Evolutionary conservation across 2,329 filamentous ascomycete genomes (phyloP), one percentile per base, ranked within the genome.

Genomic region (Aspergillus sp.): DNA sequence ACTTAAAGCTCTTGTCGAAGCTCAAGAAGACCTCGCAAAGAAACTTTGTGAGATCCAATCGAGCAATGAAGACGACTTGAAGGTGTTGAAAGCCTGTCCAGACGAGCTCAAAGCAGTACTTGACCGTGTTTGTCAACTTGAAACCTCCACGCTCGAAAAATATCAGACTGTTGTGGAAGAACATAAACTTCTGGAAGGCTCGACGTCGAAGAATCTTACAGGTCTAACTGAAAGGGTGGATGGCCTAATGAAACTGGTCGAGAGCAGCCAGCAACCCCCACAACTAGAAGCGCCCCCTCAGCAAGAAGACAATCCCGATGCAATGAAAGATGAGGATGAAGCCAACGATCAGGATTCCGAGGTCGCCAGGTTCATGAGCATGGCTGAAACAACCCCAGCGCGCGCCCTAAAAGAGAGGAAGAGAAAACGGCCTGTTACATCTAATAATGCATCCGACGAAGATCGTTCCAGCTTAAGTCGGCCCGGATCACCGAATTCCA

Each of bases 101-200:
- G 49, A 23, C 41, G 55, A 50, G 25, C 43, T 57, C 19, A 50
- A 55, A 38, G 49, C 50, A 17, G 23, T 66, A 17, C 48, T 54
- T 54, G 63, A 65, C 17, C 50, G 47, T 15, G 32, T 66, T 9
- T 19, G 53, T 8, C 32, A 51, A 32, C 41, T 63, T 7, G 36
- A 64, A 23, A 38, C 55, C 23, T 9, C 48, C 13, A 36, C 41
- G 12, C 25, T 45, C 15, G 39, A 47, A 3, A 36, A 53, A 39
- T 52, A 60, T 15, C 49, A 55, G 30, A 28, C 5, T 13, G 32
- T 64, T 17, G n/a, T 58, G n/a, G 59, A 60, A 28, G 19, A 56
- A 19, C 25, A 61, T 19, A 30, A 9, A 9, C 47, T 32, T 10
- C 15, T 50, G 15, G 47, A 50, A 30, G 15, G 13, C 13, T 30